These are phyloP conservation scores for Pseudozyma pruni DNA, from an alignment of 1,284 basidiomycete species.

Conservation along the genomic window DNA sequence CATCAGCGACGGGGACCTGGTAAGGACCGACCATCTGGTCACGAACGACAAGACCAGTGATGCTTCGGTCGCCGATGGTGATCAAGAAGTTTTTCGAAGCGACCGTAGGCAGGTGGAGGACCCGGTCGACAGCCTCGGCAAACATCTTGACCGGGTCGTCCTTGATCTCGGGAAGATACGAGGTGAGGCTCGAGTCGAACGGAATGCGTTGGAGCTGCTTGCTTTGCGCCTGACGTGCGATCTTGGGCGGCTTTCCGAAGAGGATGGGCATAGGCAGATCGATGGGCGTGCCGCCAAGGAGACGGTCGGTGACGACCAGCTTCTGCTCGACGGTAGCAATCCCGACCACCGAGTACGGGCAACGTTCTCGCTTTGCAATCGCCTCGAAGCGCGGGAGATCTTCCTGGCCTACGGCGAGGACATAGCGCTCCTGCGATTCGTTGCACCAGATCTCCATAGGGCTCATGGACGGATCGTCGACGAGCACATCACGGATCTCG, in stretches of 20 bases:
- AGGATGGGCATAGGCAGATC: slow-evolving; percentile 92
- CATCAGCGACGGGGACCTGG: slow-evolving; percentile 97
- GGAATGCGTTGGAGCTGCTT: slow-evolving; percentile 71
- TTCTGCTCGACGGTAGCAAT: slow-evolving; percentile 79
- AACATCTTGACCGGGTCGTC: slow-evolving; percentile 69
- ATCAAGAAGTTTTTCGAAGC: slow-evolving; percentile 97
- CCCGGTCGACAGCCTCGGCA: slow-evolving; percentile 77
- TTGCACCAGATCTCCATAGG: slow-evolving; percentile 99
- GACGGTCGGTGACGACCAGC: slow-evolving; percentile 87
- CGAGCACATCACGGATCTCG: slow-evolving; percentile 90
- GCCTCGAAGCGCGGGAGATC: slow-evolving; percentile 73
- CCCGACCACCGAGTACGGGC: slow-evolving; percentile 91
- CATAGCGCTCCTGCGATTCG: slow-evolving; percentile 97
- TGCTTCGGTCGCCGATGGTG: slow-evolving; percentile 94
- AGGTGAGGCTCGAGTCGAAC: slow-evolving; percentile 79
- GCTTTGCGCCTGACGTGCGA: slow-evolving; percentile 80
- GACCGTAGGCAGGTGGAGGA: slow-evolving; percentile 89
- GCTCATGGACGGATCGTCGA: slow-evolving; percentile 92
- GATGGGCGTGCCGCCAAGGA: slow-evolving; percentile 83
- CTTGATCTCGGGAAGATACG: slow-evolving; percentile 73
- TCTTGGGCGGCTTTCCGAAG: slow-evolving; percentile 95
- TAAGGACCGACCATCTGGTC: slow-evolving; percentile 99
- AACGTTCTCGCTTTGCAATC: slow-evolving; percentile 88
- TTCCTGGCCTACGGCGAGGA: slow-evolving; percentile 73
- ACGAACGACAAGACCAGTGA: slow-evolving; percentile 92